Base-by-base conservation (phyloP, 1,284 basidiomycete species). In the Cryptococcus sp. region DNA sequence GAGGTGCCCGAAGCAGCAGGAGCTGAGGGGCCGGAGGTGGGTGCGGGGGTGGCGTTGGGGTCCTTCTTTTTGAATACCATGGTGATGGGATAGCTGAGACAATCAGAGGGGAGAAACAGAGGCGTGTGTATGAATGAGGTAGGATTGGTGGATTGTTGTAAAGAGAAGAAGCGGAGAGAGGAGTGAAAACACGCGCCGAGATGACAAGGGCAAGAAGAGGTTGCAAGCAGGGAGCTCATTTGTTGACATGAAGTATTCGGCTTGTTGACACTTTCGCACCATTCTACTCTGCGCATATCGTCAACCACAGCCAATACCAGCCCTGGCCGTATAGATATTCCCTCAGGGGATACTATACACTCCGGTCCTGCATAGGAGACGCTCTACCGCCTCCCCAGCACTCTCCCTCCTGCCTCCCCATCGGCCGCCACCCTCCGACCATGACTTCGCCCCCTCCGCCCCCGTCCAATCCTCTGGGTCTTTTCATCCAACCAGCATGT, bases 401-500 rank as follows among this genome's bases (percentile, higher is more conserved):
- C 28, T 33, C 28, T 9, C 28, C 28, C 9, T 33, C 28, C 28
- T 4, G 9, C 28, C 28, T 33, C 28, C 9, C 28, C 28, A 33
- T 33, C 28, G 28, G 28, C 28, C 28, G 28, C 28, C 28, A 33
- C 28, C 28, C 28, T 33, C 28, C 46, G 3, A n/a, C 33, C 28
- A 24, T 35, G 16, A 24, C 33, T 21, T 35, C 54, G 23, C 49
- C 38, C 44, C 50, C 3, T 18, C 49, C 18, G 23, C 36, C 50
- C 5, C 49, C 23, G 15, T 16, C 45, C 46, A 18, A 12, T 3
- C 52, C 70, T 1, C 63, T 77, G 6, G 75, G 69, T 8, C 66
- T 79, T n/a, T 72, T 75, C 65, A 69, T 78, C 52, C 77, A 78
- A 57, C 77, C 78, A 15, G 73, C 73, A 39, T 78, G 77, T 52